Conservation (phyloP, 148 eudicot species). For the Amaranthus hypochondriacus region DNA sequence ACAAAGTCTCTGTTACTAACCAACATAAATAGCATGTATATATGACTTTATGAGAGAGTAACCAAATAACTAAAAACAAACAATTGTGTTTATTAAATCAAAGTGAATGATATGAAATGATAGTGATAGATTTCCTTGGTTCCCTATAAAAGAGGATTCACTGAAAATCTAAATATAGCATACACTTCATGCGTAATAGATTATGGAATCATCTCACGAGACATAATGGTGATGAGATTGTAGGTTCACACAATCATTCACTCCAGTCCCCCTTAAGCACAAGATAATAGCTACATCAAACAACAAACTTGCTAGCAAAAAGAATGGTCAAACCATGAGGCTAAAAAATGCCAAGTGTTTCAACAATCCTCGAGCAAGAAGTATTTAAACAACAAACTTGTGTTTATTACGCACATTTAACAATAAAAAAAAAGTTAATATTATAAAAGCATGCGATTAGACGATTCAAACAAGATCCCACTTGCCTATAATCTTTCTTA, state of each 20-base stretch:
- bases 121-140: no score
- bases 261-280: not conserved
- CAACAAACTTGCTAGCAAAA: not conserved
- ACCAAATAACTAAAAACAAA: not conserved
- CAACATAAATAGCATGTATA: not conserved
- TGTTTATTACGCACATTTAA: no score
- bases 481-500: no score
- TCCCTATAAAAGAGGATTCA: not conserved
- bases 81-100: not conserved
- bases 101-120: not conserved
- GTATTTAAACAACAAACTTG: no score
- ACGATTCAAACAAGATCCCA: no score
- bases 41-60: not conserved
- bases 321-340: not conserved
- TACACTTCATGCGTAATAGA: not conserved
- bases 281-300: not conserved
- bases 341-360: not conserved
- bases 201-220: not conserved
- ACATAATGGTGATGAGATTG: not conserved
- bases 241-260: not conserved
- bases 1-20: not conserved
- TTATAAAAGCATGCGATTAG: no score
- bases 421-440: no score
- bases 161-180: not conserved
- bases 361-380: not conserved